Evolutionary conservation across 768 basidiomycete species (phyloP).

Genomic region (Cystobasidium ongulense): DNA sequence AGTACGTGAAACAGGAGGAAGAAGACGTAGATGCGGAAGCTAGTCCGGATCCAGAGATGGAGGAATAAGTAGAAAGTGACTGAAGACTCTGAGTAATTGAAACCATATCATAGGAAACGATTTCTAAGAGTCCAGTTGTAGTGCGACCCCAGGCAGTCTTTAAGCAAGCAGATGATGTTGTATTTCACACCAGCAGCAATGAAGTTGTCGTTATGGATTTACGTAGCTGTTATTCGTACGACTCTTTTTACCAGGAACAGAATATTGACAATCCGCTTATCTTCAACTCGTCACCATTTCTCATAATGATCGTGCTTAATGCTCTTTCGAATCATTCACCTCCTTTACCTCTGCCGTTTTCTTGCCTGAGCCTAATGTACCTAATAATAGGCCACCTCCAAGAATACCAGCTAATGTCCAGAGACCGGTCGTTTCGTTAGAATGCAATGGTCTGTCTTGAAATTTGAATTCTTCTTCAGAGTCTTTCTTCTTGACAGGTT

Average conservation of each 20-base stretch:
- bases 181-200: background rate
- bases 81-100: background rate
- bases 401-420: constrained; percentile 18
- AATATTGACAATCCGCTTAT: too few relatives aligned
- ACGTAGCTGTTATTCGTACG: background rate
- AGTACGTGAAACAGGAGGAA: background rate
- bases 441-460: constrained; percentile 13
- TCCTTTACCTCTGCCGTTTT: background rate
- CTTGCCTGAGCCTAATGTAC: background rate
- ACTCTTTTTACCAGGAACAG: background rate
- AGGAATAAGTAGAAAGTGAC: background rate
- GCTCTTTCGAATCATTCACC: background rate
- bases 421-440: background rate
- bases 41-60: background rate
- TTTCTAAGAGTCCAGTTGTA: too few relatives aligned
- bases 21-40: background rate
- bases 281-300: background rate
- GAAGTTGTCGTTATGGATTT: background rate
- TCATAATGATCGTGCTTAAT: background rate
- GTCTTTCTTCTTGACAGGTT: background rate
- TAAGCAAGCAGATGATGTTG: too few relatives aligned
- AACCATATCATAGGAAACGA: too few relatives aligned
- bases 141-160: too few relatives aligned
- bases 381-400: constrained; percentile 12
- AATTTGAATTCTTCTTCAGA: constrained; percentile 25